A percentile compares a stretch with the other conserved stretches of the same genome.
Evolutionary conservation across 768 basidiomycete genomes (phyloP).

Genomic region (Favolaschia claudopus): DNA sequence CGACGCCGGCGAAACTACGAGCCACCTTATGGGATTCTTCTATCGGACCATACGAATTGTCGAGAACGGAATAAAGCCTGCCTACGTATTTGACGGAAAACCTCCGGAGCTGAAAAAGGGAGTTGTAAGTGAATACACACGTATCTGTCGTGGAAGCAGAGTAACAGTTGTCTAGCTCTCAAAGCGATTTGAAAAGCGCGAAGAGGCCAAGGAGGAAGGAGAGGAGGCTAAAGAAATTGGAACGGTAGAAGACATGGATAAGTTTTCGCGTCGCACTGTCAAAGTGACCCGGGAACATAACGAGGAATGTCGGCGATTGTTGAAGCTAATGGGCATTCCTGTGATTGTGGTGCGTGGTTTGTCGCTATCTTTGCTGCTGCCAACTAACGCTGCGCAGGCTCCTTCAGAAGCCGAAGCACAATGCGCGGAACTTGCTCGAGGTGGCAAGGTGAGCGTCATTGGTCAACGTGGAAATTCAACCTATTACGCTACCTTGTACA

Average conservation of each 20-base stretch:
- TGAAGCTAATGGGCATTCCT: conserved; percentile 96
- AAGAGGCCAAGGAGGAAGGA: conserved; percentile 93
- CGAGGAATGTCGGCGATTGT: conserved; percentile 88
- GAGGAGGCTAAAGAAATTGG: conserved; percentile 98
- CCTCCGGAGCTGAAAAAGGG: conserved; percentile 97
- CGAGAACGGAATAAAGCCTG: conserved; percentile 98
- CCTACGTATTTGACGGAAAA: conserved; percentile 98
- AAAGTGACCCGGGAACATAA: conserved; percentile 97
- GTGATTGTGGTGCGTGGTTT: conserved; percentile 76
- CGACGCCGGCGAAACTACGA: conserved; percentile 97
- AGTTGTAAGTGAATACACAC: conserved; percentile 69
- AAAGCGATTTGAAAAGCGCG: conserved; percentile 90
- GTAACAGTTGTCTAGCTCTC: conserved; percentile 68
- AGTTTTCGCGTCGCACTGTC: conserved; percentile 88
- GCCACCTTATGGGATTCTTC: conserved; percentile 99
- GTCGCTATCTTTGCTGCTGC: neutral
- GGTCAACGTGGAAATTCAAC: too few species aligned
- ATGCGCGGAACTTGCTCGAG: conserved; percentile 96
- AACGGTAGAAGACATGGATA: conserved; percentile 92
- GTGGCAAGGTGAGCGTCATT: conserved; percentile 72
- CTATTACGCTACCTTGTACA: conserved; percentile 34
- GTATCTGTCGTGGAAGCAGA: neutral
- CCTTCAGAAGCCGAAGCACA: conserved; percentile 99
- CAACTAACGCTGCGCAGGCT: conserved; percentile 60
- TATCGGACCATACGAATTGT: conserved; percentile 97